Base-by-base conservation (phyloP, 495 filamentous ascomycete species). In the Cudoniella acicularis region DNA sequence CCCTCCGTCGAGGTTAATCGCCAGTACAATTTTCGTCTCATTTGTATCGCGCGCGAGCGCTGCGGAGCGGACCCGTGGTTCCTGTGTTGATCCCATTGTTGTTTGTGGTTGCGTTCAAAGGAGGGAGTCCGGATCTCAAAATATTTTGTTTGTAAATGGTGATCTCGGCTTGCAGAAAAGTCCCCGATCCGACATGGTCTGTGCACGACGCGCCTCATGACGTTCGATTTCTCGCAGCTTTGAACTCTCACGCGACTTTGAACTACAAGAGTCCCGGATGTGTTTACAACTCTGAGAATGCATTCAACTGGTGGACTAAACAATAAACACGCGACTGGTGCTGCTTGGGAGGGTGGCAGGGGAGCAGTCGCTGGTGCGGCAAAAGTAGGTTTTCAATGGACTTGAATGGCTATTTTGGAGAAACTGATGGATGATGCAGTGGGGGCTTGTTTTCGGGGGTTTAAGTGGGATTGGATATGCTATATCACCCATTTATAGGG, bases 11-110 rank as follows among this genome's bases (percentile, higher is more conserved):
- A 98, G 79, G 71, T 89, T 92, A 57, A 98, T 79, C n/a, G 88
- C 86, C 48, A 98, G 77, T 67, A 90, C 82, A 73, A 98, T 94
- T 71, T 95, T 95, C 69, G 94, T 98, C 76, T 98, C 94, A 75
- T 96, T 96, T 63, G 94, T 98, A 73, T 87, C 82, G 69, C 94
- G 91, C 45, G 86, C 82, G 65, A 97, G 73, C 57, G 85, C 80
- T 18, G 89, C 84, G 62, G 84, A 91, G 64, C 93, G 89, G 66
- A 62, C 64, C 42, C 58, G 52, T 16, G n/a, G 23, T 49, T 59
- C 54, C 8, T 49, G 2, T 52, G 41, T 59, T 18, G 40, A 49
- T 43, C 69, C 70, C 77, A 79, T 80, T 61, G 42, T 69, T 45
- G 53, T 62, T 40, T 47, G 46, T 26, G 27, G 11, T 43, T 24